Base-by-base conservation (phyloP, 2,329 filamentous ascomycete genomes). In the Monosporascus ibericus region DNA sequence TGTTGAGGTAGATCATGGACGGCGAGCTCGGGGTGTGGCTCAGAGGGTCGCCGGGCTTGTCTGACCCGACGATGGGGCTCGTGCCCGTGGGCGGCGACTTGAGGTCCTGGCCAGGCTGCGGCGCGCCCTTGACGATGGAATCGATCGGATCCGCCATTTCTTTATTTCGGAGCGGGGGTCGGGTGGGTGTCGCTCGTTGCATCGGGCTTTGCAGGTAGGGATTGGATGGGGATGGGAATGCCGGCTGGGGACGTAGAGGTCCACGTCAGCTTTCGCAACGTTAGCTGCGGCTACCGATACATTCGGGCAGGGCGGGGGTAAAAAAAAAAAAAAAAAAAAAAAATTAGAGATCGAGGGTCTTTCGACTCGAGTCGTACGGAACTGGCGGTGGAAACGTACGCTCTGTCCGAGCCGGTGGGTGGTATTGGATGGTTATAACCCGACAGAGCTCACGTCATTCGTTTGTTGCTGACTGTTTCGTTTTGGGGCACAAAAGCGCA, bases 1-100 rank as follows among this genome's bases (percentile, higher is more conserved):
- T 86, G 72, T 99, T 99, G 64, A 99, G 85, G 74, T 99, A 99
- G 66, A 99, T 96, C 77, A 96, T 94, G 51, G 90, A 90, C 46
- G 92, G 92, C 17, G 90, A 90, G 66, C 88, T 92, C n/a, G 92
- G 92, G 17, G 92, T 84, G 56, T 86, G 84, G 62, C 85, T 86
- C 57, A 92, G 81, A 27, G 90, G 90, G 67, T 95, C 90, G 66
- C 74, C 73, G 27, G 75, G 70, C 62, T 77, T 79, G 61, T 62
- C 63, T 61, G 74, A 60, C 58, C 73, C 61, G 65, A 76, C 72
- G 62, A 76, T 72, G 62, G 75, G 69, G 64, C 71, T 72, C 49
- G 72, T 72, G 61, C 69, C 65, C 49, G 70, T 61, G 58, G 72
- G 68, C 44, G 73, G 67, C 54, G 73, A 72, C 58, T 74, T 74